Conservation (phyloP, 179 eudicot species). For the Silene vulgaris region DNA sequence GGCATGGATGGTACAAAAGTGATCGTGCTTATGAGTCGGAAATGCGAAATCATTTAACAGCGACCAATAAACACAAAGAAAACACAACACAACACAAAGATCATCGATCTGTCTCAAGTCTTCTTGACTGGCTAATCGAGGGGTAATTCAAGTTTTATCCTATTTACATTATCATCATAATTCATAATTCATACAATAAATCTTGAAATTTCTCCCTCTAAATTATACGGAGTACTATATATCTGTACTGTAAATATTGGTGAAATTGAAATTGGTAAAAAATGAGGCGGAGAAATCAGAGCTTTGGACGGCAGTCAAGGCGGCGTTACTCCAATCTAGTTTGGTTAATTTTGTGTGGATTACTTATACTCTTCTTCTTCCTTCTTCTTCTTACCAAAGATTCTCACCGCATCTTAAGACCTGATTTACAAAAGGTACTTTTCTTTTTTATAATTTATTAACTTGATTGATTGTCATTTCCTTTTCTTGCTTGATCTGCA, state of each 20-base stretch:
- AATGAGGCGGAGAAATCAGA: conserved; percentile 67
- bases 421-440: conserved; percentile 38
- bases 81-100: neutral
- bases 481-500: too few species aligned
- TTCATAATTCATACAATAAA: too few species aligned
- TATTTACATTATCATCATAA: too few species aligned
- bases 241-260: too few species aligned
- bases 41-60: neutral
- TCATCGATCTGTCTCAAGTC: neutral
- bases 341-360: conserved; percentile 57
- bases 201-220: neutral
- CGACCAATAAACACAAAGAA: neutral
- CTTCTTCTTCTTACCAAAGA: conserved; percentile 47
- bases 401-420: conserved; percentile 43
- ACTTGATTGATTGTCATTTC: neutral
- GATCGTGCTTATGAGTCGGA: neutral
- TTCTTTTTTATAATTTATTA: neutral
- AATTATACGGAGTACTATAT: neutral
- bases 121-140: too few species aligned
- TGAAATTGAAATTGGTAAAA: neutral
- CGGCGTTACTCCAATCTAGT: conserved; percentile 61
- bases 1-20: neutral
- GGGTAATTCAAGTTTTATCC: neutral
- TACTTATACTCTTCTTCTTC: conserved; percentile 49
- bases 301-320: conserved; percentile 64